Evolutionary conservation across 139 green algal genomes (phyloP).

Genomic region (Choricystis sp.): DNA sequence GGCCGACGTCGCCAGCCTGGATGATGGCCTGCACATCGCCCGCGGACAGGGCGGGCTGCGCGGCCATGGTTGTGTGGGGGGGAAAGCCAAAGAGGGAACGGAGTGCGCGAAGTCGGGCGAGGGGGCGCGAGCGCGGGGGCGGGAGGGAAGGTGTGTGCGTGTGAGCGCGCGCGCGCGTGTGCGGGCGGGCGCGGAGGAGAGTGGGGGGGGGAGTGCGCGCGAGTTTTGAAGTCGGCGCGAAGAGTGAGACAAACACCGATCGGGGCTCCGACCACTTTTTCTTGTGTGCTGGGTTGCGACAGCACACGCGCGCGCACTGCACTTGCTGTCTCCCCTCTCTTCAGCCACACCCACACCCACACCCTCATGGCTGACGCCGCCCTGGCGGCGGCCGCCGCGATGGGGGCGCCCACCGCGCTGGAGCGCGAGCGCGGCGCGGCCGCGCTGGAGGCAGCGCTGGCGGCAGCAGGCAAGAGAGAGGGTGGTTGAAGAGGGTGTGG

Average conservation of each 20-base stretch:
- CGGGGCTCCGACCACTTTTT: neutral
- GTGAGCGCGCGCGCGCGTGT: too few relatives aligned
- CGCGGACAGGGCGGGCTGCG: neutral
- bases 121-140: too few relatives aligned
- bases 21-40: neutral
- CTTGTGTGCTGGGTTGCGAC: neutral
- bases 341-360: neutral
- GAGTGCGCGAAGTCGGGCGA: too few relatives aligned
- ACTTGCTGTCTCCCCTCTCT: neutral
- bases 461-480: too few relatives aligned
- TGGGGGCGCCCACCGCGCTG: neutral
- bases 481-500: too few relatives aligned
- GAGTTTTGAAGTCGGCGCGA: too few relatives aligned
- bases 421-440: neutral
- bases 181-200: too few relatives aligned
- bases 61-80: neutral
- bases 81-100: too few relatives aligned
- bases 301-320: neutral
- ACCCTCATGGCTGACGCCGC: neutral
- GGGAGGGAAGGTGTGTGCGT: too few relatives aligned
- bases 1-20: neutral
- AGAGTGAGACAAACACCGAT: too few relatives aligned
- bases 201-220: too few relatives aligned
- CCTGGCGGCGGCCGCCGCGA: neutral
- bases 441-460: neutral